Conservation (phyloP, 1,284 basidiomycete species). For the Cryptococcus amylolentus region DNA sequence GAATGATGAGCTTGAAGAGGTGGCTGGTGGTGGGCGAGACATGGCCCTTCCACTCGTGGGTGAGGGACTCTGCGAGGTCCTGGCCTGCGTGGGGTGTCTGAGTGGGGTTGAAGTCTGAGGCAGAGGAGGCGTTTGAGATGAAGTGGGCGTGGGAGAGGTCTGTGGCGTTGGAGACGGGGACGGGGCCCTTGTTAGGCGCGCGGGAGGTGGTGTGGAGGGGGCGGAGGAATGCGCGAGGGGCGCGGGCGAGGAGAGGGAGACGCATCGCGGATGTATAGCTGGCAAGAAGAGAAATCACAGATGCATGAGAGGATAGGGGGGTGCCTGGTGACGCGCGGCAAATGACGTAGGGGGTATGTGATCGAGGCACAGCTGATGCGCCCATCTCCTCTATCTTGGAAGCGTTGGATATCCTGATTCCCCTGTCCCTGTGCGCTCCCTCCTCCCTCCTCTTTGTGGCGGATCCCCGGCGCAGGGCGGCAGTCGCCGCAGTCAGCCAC, state of each 20-base stretch:
- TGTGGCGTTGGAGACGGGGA: constrained; percentile 22
- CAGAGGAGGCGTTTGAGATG: constrained; percentile 27
- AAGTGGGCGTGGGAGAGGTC: constrained; percentile 39
- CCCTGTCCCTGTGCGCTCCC: no score
- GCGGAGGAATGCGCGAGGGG: background rate
- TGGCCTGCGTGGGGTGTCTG: constrained; percentile 26
- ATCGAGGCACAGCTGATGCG: no score
- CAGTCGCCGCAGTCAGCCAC: no score
- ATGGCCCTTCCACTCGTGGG: constrained; percentile 52
- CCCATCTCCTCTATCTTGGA: no score
- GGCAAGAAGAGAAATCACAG: no score
- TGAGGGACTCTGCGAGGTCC: constrained; percentile 2
- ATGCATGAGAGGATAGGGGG: no score
- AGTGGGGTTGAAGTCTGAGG: constrained; percentile 31
- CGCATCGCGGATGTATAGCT: background rate
- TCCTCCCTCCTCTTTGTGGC: no score
- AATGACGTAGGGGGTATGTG: no score
- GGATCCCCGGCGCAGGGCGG: no score
- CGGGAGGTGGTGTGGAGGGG: background rate
- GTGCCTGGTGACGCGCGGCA: no score
- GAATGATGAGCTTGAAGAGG: constrained; percentile 63
- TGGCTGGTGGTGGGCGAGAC: constrained; percentile 62
- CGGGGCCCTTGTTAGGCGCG: background rate
- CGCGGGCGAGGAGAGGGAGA: background rate
- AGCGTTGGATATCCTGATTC: no score